Conservation (phyloP, 345 rosid genomes). For the Ceriops tagal region DNA sequence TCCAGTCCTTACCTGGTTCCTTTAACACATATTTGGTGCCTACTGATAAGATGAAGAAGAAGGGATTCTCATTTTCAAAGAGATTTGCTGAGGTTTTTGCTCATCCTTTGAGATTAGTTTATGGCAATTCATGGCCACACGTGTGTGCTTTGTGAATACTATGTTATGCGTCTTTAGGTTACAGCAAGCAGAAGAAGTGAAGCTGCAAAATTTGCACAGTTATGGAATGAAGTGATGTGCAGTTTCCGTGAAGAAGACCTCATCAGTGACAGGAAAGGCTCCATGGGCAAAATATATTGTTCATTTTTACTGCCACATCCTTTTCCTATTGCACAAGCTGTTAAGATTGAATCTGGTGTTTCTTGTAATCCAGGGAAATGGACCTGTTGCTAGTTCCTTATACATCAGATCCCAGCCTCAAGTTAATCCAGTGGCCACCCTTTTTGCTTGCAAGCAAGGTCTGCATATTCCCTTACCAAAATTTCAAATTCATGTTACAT, state of each 20-base stretch:
- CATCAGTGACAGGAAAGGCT: slow-evolving; percentile 82
- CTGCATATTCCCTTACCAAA: slow-evolving; percentile 17
- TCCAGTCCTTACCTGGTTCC: slow-evolving; percentile 92
- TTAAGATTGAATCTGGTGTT: slow-evolving; percentile 22
- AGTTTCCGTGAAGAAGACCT: slow-evolving; percentile 99
- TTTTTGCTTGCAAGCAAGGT: slow-evolving; percentile 99
- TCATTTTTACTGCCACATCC: slow-evolving; percentile 8
- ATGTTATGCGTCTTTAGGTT: slow-evolving; percentile 46
- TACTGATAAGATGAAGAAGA: slow-evolving; percentile 65
- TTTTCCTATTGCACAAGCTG: slow-evolving; percentile 10
- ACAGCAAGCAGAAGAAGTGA: slow-evolving; percentile 87
- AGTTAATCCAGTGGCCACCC: slow-evolving; percentile 97
- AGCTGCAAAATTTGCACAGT: slow-evolving; percentile 97
- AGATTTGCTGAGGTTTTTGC: slow-evolving; percentile 70
- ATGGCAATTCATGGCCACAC: not conserved
- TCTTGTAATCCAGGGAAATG: slow-evolving; percentile 75
- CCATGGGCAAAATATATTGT: slow-evolving; percentile 13
- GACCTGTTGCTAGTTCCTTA: slow-evolving; percentile 93
- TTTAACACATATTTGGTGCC: slow-evolving; percentile 87
- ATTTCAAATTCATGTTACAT: not conserved
- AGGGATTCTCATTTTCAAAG: slow-evolving; percentile 83
- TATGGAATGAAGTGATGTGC: slow-evolving; percentile 94
- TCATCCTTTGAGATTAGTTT: slow-evolving; percentile 14
- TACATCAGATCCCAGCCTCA: slow-evolving; percentile 84
- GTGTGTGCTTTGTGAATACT: not conserved